Evolutionary conservation across 495 filamentous ascomycete genomes (phyloP).

Genomic region (Penicillium ochrochloron): DNA sequence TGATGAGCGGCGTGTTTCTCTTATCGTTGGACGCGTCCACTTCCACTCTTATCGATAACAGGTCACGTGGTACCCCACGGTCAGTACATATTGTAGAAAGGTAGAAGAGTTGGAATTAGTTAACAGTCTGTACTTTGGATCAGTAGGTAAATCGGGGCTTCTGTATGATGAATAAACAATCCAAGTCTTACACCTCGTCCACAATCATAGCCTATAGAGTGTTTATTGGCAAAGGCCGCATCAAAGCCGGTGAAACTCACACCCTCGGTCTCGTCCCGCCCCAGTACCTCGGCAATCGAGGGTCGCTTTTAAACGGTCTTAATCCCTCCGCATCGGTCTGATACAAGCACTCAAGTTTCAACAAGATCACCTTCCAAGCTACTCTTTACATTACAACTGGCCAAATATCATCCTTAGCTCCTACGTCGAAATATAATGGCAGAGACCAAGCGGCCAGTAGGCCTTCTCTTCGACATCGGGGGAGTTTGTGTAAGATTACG

Average conservation of each 20-base stretch:
- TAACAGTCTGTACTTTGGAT: not conserved
- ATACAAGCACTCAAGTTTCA: not conserved
- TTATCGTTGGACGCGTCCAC: constrained; percentile 9
- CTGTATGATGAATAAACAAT: not conserved
- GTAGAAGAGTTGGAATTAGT: not conserved
- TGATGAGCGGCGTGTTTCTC: constrained; percentile 2
- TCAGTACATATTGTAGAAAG: not conserved
- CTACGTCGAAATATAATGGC: constrained; percentile 34
- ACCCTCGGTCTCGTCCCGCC: constrained; percentile 15
- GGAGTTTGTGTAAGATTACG: constrained; percentile 82
- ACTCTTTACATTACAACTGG: not conserved
- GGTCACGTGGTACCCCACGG: constrained; percentile 17
- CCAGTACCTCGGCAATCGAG: constrained; percentile 31
- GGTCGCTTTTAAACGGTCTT: constrained; percentile 11
- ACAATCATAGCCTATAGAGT: not conserved
- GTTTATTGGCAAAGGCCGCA: not conserved
- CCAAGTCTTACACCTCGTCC: not conserved
- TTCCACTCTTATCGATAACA: constrained; percentile 30
- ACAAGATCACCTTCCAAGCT: not conserved
- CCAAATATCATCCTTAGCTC: not conserved
- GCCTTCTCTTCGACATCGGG: constrained; percentile 93
- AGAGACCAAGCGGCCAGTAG: constrained; percentile 62
- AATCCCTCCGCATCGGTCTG: constrained; percentile 15
- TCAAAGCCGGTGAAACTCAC: not conserved
- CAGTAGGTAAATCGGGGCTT: not conserved